Evolutionary conservation across 1,139 yeast genomes (phyloP).

Genomic region (Taiozyma onychis): DNA sequence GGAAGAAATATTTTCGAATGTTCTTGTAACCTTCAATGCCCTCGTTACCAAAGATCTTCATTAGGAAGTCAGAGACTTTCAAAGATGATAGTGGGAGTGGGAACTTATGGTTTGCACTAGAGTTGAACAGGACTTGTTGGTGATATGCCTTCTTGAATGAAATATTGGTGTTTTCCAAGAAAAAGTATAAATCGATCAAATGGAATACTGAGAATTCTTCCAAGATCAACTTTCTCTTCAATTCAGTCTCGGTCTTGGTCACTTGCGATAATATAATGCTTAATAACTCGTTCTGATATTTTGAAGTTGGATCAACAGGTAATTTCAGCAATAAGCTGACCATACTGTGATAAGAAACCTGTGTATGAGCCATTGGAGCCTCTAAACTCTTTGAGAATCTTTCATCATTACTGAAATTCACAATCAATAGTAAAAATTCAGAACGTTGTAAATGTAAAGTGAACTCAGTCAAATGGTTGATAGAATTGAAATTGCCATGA

Average conservation of each 20-base stretch:
- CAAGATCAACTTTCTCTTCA: slow-evolving; percentile 7
- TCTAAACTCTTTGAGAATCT: slow-evolving; percentile 9
- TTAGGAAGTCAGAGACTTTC: slow-evolving; percentile 15
- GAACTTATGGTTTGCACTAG: slow-evolving; percentile 13
- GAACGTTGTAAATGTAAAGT: slow-evolving; percentile 17
- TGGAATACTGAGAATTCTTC: slow-evolving; percentile 18
- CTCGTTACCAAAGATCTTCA: slow-evolving; percentile 8
- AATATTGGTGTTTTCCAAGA: slow-evolving; percentile 49
- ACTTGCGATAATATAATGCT: slow-evolving; percentile 12
- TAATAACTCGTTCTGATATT: slow-evolving; percentile 17
- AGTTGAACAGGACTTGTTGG: slow-evolving; percentile 46
- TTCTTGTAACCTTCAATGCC: slow-evolving; percentile 23
- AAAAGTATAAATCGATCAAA: slow-evolving; percentile 45
- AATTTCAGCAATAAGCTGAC: slow-evolving; percentile 11
- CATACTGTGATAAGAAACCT: slow-evolving; percentile 6
- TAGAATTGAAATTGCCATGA: slow-evolving; percentile 16
- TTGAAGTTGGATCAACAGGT: slow-evolving; percentile 14
- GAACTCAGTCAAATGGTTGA: slow-evolving; percentile 18
- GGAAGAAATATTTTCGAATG: slow-evolving; percentile 41
- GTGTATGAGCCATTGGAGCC: slow-evolving; percentile 10
- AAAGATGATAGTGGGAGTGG: slow-evolving; percentile 18
- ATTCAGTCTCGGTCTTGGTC: slow-evolving; percentile 11
- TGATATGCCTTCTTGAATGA: slow-evolving; percentile 52
- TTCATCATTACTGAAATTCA: slow-evolving; percentile 12
- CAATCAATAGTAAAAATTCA: slow-evolving; percentile 14